These are phyloP conservation scores for Phragmites australis DNA, from an alignment of 176 grass and related monocot species.

Conservation along the genomic window DNA sequence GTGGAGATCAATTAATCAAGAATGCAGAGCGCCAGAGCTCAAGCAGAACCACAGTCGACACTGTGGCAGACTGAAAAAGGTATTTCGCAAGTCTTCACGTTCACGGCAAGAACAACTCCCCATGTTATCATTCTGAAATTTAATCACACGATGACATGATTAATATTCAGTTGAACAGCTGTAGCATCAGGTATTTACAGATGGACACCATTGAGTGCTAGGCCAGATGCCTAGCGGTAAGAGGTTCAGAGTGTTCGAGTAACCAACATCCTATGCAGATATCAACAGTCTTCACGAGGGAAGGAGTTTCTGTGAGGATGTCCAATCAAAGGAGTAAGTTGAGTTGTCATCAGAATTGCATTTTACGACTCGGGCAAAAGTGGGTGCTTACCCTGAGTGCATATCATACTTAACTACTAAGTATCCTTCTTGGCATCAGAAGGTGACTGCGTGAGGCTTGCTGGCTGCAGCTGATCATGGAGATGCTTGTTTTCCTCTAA, in stretches of 20 bases:
- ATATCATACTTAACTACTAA: not conserved
- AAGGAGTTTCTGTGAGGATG: not conserved
- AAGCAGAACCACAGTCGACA: not conserved
- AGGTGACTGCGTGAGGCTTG: not conserved
- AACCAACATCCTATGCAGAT: not conserved
- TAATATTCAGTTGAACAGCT: not conserved
- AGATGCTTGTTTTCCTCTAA: slow-evolving; percentile 69
- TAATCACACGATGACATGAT: too few relatives aligned
- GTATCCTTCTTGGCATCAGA: slow-evolving; percentile 55
- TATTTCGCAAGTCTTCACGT: not conserved
- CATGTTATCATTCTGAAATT: not conserved
- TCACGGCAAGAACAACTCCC: not conserved
- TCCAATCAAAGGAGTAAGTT: not conserved
- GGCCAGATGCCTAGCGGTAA: not conserved
- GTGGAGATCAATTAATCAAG: not conserved
- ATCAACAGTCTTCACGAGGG: not conserved
- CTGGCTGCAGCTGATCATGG: slow-evolving; percentile 43
- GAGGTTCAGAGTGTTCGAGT: not conserved
- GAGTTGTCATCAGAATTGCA: not conserved
- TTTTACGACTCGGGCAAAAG: not conserved
- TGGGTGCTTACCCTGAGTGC: slow-evolving; percentile 19
- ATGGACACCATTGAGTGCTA: not conserved
- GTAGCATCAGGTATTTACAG: slow-evolving; percentile 29
- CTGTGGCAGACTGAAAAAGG: not conserved
- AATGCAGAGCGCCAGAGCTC: not conserved